Evolutionary conservation across 192 early-diverging fungal genomes (phyloP).

Genomic region (Dissophora ornata): DNA sequence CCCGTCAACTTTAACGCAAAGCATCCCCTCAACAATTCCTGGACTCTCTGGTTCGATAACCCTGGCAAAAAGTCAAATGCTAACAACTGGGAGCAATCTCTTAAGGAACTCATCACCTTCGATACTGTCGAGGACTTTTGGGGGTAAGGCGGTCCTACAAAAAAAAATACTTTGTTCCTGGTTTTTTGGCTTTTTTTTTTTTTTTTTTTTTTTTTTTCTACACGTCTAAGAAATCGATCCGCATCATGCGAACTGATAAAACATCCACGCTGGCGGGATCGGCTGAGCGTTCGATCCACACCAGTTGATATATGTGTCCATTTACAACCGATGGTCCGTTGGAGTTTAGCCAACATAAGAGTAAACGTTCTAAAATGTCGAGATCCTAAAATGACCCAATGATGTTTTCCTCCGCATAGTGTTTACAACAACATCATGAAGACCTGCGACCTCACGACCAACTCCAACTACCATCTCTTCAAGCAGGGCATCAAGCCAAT

Average conservation of each 20-base stretch:
- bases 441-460: slow-evolving; percentile 74
- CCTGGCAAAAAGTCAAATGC: slow-evolving; percentile 81
- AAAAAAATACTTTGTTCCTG: too few species aligned
- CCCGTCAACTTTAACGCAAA: slow-evolving; percentile 74
- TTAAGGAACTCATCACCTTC: slow-evolving; percentile 93
- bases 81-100: slow-evolving; percentile 82
- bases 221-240: too few species aligned
- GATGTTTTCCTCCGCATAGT: slow-evolving; percentile 24
- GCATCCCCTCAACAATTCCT: slow-evolving; percentile 88
- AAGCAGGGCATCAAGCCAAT: slow-evolving; percentile 90
- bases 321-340: too few species aligned
- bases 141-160: slow-evolving; percentile 72
- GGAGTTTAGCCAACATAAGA: too few species aligned
- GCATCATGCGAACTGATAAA: too few species aligned
- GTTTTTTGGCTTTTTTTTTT: neutral
- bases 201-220: neutral
- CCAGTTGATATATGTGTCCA: too few species aligned
- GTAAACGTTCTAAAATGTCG: neutral
- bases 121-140: slow-evolving; percentile 96
- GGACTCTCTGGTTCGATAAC: slow-evolving; percentile 97
- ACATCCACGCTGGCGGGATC: too few species aligned
- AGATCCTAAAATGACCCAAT: neutral
- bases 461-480: slow-evolving; percentile 95
- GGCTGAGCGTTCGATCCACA: too few species aligned
- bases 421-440: slow-evolving; percentile 89